Evolutionary conservation across 805 yeast genomes (phyloP), one percentile per base, ranked within the genome.

Genomic region (Nakazawaea ambrosiae): DNA sequence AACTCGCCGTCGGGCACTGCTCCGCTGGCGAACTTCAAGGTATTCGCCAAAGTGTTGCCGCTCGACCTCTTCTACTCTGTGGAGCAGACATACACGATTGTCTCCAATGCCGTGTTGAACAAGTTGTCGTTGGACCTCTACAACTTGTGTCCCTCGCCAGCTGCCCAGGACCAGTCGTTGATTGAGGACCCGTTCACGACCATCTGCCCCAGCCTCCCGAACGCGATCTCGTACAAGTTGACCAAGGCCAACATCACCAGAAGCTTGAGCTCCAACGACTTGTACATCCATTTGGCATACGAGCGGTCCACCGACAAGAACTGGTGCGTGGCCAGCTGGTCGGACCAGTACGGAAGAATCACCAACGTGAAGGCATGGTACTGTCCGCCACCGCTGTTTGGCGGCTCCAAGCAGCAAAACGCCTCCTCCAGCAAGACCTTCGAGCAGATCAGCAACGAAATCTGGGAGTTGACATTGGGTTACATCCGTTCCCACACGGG

Each of bases 271-370:
- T 62, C 68, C n/a, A 83, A 81, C 42, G 96, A 88, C 49, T 66
- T 84, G 1, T 84, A 77, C 48, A 64, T 90, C 17, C 97, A 92
- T 53, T 66, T 92, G 9, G 87, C 95, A 1, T 90, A 89, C 49
- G 86, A 87, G 22, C 57, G 95, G 36, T 81, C 95, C 0, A 65
- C 73, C 3, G 95, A 89, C 54, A 78, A 77, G 43, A 76, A 75
- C 38, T 90, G 96, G 96, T 68, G 87, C 31, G 75, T 79, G 17
- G 94, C 86, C 0, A 81, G 94, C 1, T 87, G 97, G 94, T 69
- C 92, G 0, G 96, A 90, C 50, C 90, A 89, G 34, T 70, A 72
- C 53, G 96, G 96, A 0, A 64, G 66, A 3, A 66, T 75, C 10
- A 72, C 78, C 14, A 68, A 66, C 32, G 70, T 79, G 0, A 79